Evolutionary conservation across 805 yeast species (phyloP), one percentile per base, ranked within the genome.

Genomic region (Myxozyma geophila): DNA sequence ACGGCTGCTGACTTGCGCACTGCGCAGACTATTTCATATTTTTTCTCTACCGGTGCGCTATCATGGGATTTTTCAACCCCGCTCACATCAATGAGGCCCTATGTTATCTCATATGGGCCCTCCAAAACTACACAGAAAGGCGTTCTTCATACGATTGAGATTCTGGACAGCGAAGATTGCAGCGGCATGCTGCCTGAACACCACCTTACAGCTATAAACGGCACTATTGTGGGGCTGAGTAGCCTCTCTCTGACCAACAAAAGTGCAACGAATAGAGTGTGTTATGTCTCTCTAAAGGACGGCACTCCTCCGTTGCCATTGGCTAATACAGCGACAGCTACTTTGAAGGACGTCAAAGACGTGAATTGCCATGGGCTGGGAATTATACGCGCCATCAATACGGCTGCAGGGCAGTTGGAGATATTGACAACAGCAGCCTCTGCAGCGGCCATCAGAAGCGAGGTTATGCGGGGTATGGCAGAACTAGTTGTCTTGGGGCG

Each of bases 81-180:
- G 41, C 66, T 78, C 39, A 73, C 78, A 0, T 70, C 68, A 4
- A 68, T 74, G 68, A 59, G 69, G 13, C 79, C 80, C 2, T 74
- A 62, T 50, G 67, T 65, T 15, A 68, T 77, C 1, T 66, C 70
- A 5, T 70, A 44, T 33, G 56, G 67, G 44, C 52, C 59, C 8
- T 40, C 52, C 2, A 10, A 49, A 10, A 28, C 19, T 15, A 36
- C 77, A 9, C 75, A 77, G 12, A 23, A 37, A 37, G 15, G 41
- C 1, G 79, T 76, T 0, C 36, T 80, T 1, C 73, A 73, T 60
- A 67, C 70, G 0, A 57, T 72, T 5, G 48, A 47, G 7, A 54
- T 73, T 7, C 44, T 70, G 2, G 64, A 70, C 6, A 70, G 67
- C 0, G 46, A 68, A 1, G 59, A 62, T 5, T 56, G 64, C 0